Base-by-base conservation (phyloP, 768 basidiomycete genomes). In the Vishniacozyma victoriae region DNA sequence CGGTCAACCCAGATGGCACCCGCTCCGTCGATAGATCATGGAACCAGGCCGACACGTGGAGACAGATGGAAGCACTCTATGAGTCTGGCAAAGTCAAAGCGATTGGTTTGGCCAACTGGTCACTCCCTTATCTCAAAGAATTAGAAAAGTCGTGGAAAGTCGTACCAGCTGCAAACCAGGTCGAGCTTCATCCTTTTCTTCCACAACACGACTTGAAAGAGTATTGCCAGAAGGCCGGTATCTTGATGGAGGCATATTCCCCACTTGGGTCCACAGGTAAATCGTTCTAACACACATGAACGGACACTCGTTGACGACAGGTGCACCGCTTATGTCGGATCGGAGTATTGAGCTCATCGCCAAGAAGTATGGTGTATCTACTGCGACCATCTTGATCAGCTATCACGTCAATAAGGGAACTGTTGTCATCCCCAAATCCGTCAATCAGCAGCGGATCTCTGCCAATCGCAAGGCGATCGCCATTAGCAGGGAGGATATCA, bases 61-160 rank as follows among this genome's bases (percentile, higher is more conserved):
- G 33, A n/a, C 52, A 68, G 50, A 58, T 68, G 55, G 52, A 46
- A 16, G 24, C 53, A 25, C 35, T 62, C 29, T 59, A 44, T 13
- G 79, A 82, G 64, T 78, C 80, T 0, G 78, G 83, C 51, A 90
- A 89, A 77, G 84, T 86, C 62, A 82, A 78, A 59, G 84, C 85
- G 1, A 89, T 91, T 55, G 88, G 87, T 46, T 86, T 92, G 4
- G 86, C 84, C 59, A 91, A 91, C 78, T 83, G 35, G 66, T 82
- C 80, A 6, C 75, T 82, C 38, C 71, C 79, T 33, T 84, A 76
- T 71, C 69, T 91, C 46, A 73, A 85, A 66, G 82, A 76, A 11
- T 78, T 91, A 61, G 81, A 80, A 51, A 70, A 77, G 19, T 82
- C 81, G 3, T 86, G 85, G 22, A 82, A 81, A 11, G 82, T 85